phyloP scores from a whole-genome alignment of 1,139 yeast genomes.

The Starmera stellimalicola region DNA sequence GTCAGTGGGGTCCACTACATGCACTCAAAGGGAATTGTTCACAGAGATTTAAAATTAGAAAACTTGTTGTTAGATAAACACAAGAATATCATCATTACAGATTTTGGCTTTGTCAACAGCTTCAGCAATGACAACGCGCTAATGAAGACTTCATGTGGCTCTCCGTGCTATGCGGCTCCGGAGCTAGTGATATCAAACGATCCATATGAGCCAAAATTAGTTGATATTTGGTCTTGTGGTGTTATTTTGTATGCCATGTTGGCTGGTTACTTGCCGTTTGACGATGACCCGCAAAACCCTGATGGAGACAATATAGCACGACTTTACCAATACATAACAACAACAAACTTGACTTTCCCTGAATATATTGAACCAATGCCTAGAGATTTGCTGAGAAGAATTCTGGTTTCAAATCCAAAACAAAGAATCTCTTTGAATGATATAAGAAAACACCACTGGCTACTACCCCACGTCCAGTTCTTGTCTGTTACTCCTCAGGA shows the following conservation, averaged over 20 bases:
- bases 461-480: constrained; percentile 71
- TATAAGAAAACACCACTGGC: constrained; percentile 80
- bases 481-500: constrained; percentile 78
- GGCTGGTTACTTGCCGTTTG: constrained; percentile 95
- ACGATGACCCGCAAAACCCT: constrained; percentile 94
- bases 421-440: constrained; percentile 61
- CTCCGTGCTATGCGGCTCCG: constrained; percentile 98
- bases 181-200: constrained; percentile 83
- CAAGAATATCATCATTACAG: constrained; percentile 65
- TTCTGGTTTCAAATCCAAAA: constrained; percentile 80
- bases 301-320: constrained; percentile 92
- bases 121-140: constrained; percentile 62
- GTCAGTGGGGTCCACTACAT: constrained; percentile 89
- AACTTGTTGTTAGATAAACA: constrained; percentile 53
- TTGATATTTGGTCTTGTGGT: constrained; percentile 96
- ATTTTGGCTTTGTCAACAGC: constrained; percentile 87
- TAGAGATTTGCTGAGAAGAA: constrained; percentile 78
- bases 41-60: constrained; percentile 90
- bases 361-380: constrained; percentile 89
- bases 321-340: constrained; percentile 83
- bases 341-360: constrained; percentile 89
- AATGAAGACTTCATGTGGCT: constrained; percentile 95
- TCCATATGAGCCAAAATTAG: constrained; percentile 90
- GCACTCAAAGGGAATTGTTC: constrained; percentile 80
- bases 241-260: constrained; percentile 93